phyloP scores from a whole-genome alignment of 345 rosid genomes.

The Eucalyptus erythrocorys region DNA sequence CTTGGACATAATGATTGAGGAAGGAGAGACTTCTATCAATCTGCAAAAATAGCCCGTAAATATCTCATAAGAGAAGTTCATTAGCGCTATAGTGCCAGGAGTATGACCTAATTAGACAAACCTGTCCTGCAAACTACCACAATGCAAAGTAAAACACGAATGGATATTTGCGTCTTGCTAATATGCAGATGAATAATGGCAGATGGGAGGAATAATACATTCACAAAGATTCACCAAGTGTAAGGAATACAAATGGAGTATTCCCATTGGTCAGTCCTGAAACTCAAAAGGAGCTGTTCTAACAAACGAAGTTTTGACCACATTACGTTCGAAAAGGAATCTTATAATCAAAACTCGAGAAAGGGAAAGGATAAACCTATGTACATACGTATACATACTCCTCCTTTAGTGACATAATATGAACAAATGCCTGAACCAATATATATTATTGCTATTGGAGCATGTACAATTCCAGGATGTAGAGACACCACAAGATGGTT shows the following conservation, averaged over 20 bases:
- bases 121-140: not conserved
- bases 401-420: not conserved
- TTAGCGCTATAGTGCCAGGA: not conserved
- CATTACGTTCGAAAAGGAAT: not conserved
- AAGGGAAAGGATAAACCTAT: not conserved
- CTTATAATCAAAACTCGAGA: not conserved
- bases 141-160: not conserved
- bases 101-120: not conserved
- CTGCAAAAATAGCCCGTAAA: constrained; percentile 31
- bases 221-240: not conserved
- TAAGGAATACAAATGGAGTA: not conserved
- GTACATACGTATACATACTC: not conserved
- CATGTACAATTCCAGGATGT: not conserved
- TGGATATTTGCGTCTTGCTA: not conserved
- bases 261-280: not conserved
- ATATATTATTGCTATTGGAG: not conserved
- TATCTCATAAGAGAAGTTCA: not conserved
- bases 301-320: not conserved
- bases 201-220: not conserved
- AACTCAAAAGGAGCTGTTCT: not conserved
- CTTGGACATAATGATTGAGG: constrained; percentile 60
- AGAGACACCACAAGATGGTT: not conserved
- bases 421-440: not conserved
- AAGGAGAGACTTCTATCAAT: constrained; percentile 72
- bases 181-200: not conserved